phyloP scores from a whole-genome alignment of 768 basidiomycete genomes.

The Trametes gibbosa region DNA sequence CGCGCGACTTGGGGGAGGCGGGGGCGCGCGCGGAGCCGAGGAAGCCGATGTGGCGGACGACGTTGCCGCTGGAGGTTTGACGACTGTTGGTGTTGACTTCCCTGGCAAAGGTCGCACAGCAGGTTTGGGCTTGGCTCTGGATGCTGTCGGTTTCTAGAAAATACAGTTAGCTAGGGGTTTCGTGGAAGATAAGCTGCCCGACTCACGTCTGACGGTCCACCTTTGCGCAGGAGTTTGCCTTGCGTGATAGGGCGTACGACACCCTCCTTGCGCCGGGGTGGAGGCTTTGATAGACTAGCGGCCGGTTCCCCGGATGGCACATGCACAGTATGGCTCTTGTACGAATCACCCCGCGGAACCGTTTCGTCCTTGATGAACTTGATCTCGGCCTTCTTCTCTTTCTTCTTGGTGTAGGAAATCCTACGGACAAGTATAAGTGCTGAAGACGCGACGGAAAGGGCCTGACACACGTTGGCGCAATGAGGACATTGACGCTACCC shows the following conservation, averaged over 20 bases:
- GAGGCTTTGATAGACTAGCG: constrained; percentile 75
- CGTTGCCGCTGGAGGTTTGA: constrained; percentile 34
- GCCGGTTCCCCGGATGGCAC: constrained; percentile 88
- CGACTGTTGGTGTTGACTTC: constrained; percentile 41
- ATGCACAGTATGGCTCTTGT: constrained; percentile 91
- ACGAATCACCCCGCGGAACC: constrained; percentile 70
- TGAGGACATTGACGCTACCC: constrained; percentile 66
- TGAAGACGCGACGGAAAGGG: background rate
- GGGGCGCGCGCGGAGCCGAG: constrained; percentile 42
- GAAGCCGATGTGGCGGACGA: constrained; percentile 36
- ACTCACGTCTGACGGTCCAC: constrained; percentile 59
- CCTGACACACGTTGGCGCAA: constrained; percentile 72
- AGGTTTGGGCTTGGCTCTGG: constrained; percentile 51
- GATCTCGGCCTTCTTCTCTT: constrained; percentile 88
- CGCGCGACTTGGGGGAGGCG: constrained; percentile 38
- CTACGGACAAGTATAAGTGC: constrained; percentile 38
- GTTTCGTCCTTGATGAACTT: constrained; percentile 89
- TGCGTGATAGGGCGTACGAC: constrained; percentile 80
- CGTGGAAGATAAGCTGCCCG: constrained; percentile 1
- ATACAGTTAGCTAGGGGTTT: no score
- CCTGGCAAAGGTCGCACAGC: constrained; percentile 64
- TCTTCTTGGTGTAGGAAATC: constrained; percentile 93
- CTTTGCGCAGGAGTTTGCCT: constrained; percentile 75
- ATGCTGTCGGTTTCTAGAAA: constrained; percentile 42
- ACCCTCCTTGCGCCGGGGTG: constrained; percentile 87